Base-by-base conservation (phyloP, 306 rosid species). In the Cyamopsis tetragonoloba region DNA sequence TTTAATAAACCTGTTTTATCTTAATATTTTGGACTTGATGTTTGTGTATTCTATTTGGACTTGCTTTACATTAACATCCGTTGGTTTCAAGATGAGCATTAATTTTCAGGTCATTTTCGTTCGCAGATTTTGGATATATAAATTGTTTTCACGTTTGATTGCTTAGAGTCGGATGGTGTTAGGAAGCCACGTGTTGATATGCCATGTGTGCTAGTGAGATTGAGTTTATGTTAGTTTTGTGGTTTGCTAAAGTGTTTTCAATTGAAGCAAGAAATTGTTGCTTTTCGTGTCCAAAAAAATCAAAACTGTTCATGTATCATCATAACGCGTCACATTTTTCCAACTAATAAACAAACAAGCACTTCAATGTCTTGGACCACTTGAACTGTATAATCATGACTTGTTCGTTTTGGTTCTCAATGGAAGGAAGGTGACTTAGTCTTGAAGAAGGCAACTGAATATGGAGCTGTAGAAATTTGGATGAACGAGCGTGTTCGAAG, bases 401-500 rank as follows among this genome's bases (percentile, higher is more conserved):
- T 83, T 11, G 38, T 67, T 35, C 35, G 12, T 79, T 78, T 70
- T 75, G 35, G 75, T 84, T 82, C 74, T 69, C 68, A 62, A 10
- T 54, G 80, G 86, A 92, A 92, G 82, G 93, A 87, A 78, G 96
- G 95, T 65, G 98, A 86, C 83, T 75, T 92, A 50, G 98, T 89
- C 62, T 70, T 92, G 89, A 92, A 92, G 75, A 89, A 87, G 76
- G 98, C 98, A 2, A 89, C 96, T 13, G 96, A 92, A 69, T 89
- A 87, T 72, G 96, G 96, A 8, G 98, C 98, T 6, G 98, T 93
- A 3, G 96, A 89, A 77, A 93, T 93, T 81, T 93, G 98, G 98
- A 93, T 93, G 98, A 93, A 93, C 3, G 98, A 93, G 81, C 84
- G 96, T 9, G 98, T 83, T n/a, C 85, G 96, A 15, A 83, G 98